Evolutionary conservation across 495 filamentous ascomycete species (phyloP).

Genomic region (Durotheca rogersii): DNA sequence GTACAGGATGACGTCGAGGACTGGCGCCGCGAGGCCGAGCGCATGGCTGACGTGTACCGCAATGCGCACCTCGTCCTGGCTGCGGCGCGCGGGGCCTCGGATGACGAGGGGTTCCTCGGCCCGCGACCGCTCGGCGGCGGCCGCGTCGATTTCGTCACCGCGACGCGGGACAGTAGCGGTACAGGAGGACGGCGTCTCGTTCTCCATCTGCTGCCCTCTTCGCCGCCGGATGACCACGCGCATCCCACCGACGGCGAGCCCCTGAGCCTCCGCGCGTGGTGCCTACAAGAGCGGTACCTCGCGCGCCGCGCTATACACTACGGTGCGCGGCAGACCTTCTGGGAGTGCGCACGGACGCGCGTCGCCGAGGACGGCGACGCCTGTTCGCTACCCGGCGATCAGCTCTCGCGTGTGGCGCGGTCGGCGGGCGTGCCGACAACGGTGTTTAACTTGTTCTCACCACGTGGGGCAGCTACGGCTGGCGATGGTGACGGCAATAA

Average conservation of each 20-base stretch:
- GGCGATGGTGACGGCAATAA: too few species aligned
- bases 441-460: slow-evolving; percentile 18
- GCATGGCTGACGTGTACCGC: slow-evolving; percentile 45
- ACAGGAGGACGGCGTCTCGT: too few species aligned
- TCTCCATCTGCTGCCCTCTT: slow-evolving; percentile 17
- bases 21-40: slow-evolving; percentile 42
- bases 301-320: slow-evolving; percentile 32
- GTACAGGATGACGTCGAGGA: slow-evolving; percentile 43
- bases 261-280: slow-evolving; percentile 38
- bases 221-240: neutral
- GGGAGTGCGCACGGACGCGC: slow-evolving; percentile 33
- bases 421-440: slow-evolving; percentile 8
- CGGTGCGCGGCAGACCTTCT: slow-evolving; percentile 28
- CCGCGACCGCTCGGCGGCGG: too few species aligned
- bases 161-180: too few species aligned
- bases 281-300: slow-evolving; percentile 39
- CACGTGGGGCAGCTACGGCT: too few species aligned
- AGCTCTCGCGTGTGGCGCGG: slow-evolving; percentile 11
- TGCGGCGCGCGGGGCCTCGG: slow-evolving; percentile 16
- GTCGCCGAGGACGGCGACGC: slow-evolving; percentile 26
- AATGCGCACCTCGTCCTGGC: slow-evolving; percentile 35
- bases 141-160: too few species aligned
- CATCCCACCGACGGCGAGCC: slow-evolving; percentile 21
- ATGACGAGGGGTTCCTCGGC: slow-evolving; percentile 23
- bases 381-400: slow-evolving; percentile 12